Percentiles rank a stretch among this genome's conserved stretches.
phyloP scores from a whole-genome alignment of 2,329 filamentous ascomycete species.

The Ophiostoma populinum region DNA sequence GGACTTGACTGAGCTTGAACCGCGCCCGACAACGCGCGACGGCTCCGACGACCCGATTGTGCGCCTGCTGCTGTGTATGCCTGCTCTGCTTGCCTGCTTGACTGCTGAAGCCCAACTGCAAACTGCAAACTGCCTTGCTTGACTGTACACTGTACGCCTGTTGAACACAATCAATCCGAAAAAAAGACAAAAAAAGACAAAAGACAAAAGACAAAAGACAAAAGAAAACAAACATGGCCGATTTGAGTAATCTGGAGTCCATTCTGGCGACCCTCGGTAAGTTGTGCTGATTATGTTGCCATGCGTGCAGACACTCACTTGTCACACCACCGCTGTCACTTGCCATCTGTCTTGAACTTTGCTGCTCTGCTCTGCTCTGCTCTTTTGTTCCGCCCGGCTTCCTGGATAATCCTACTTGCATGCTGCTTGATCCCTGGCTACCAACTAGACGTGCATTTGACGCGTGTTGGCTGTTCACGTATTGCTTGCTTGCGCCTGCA shows the following conservation, averaged over 20 bases:
- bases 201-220: neutral
- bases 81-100: neutral
- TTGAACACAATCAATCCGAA: neutral
- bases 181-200: neutral
- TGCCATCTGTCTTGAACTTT: no score
- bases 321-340: neutral
- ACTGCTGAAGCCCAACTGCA: no score
- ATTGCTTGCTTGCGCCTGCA: neutral
- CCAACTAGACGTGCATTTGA: no score
- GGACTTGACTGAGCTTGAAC: no score
- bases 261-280: slow-evolving; percentile 14
- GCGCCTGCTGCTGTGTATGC: neutral
- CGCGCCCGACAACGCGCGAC: no score
- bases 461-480: no score
- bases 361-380: no score
- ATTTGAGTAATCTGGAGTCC: slow-evolving; percentile 13
- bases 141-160: neutral
- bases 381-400: no score
- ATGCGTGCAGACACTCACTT: neutral
- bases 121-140: no score
- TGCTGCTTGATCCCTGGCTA: no score
- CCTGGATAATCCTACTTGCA: no score
- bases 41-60: no score
- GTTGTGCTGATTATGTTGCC: slow-evolving; percentile 1
- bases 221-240: slow-evolving; percentile 5